Conservation (phyloP, 208 protist species). For the Acanthamoeba quina region DNA sequence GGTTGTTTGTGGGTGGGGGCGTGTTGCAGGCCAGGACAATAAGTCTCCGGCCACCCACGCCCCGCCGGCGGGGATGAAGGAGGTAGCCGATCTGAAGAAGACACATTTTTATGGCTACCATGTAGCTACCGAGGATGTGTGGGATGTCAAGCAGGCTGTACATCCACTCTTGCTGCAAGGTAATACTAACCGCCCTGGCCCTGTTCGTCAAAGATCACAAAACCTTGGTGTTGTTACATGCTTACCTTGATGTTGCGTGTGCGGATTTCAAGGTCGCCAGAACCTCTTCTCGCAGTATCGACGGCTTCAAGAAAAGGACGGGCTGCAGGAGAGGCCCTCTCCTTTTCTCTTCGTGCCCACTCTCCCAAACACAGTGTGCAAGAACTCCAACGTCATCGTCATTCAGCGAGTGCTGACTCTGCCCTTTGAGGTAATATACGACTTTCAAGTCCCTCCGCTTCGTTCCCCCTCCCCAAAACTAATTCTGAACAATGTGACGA, state of each 20-base stretch:
- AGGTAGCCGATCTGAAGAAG: neutral
- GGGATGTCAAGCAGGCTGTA: neutral
- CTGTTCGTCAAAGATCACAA: neutral
- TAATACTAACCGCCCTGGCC: neutral
- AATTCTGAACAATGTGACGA: neutral
- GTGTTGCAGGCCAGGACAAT: neutral
- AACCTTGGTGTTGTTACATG: neutral
- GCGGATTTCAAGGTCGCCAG: neutral
- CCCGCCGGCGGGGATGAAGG: neutral
- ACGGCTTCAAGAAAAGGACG: neutral
- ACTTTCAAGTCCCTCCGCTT: neutral
- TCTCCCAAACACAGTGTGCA: constrained; percentile 3
- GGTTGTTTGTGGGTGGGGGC: too few species aligned
- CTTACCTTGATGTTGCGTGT: neutral
- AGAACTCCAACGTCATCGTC: constrained; percentile 35
- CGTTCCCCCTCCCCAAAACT: neutral
- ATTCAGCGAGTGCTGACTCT: constrained; percentile 33
- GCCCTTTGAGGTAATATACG: constrained; percentile 43
- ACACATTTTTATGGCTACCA: constrained; percentile 37
- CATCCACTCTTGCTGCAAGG: neutral
- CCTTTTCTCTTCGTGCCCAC: constrained; percentile 25
- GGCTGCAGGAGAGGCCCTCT: neutral
- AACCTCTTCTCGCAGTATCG: neutral
- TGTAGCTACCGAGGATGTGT: constrained; percentile 3
- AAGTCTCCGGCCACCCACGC: neutral